Conservation (phyloP, 1,139 yeast species). For the Pichia sp. region DNA sequence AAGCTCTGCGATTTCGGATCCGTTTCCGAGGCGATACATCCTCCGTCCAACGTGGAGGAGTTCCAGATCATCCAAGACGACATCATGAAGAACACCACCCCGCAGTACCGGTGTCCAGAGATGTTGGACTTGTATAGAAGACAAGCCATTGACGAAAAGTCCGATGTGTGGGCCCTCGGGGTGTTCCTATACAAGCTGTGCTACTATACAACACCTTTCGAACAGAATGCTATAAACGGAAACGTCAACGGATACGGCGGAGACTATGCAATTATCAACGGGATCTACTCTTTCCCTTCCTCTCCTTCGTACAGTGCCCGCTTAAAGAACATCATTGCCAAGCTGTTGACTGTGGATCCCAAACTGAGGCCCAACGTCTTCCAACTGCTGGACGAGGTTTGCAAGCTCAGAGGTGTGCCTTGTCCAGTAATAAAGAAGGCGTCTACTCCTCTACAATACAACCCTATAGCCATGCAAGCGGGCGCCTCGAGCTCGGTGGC, state of each 20-base stretch:
- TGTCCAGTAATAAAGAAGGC: slow-evolving; percentile 17
- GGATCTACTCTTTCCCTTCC: slow-evolving; percentile 58
- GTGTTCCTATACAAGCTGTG: slow-evolving; percentile 85
- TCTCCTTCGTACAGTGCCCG: slow-evolving; percentile 56
- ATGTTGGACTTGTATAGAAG: slow-evolving; percentile 88
- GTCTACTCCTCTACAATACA: background rate
- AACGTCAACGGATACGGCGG: slow-evolving; percentile 41
- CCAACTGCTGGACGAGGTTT: slow-evolving; percentile 64
- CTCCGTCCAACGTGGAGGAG: slow-evolving; percentile 65
- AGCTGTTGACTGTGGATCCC: slow-evolving; percentile 44
- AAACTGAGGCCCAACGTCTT: slow-evolving; percentile 66
- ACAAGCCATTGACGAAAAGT: slow-evolving; percentile 86
- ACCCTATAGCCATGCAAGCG: background rate
- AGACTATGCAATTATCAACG: slow-evolving; percentile 67
- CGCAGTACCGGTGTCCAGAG: slow-evolving; percentile 96
- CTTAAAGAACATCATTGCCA: slow-evolving; percentile 69
- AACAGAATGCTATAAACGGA: slow-evolving; percentile 41
- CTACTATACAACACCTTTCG: slow-evolving; percentile 94
- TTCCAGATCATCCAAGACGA: slow-evolving; percentile 72
- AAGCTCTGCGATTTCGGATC: slow-evolving; percentile 96
- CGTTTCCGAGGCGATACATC: slow-evolving; percentile 63
- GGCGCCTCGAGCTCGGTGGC: background rate
- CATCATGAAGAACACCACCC: slow-evolving; percentile 87
- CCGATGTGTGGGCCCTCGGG: slow-evolving; percentile 97
- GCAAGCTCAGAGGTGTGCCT: slow-evolving; percentile 52